These are phyloP conservation scores for Tylopilus sp. DNA, from an alignment of 768 basidiomycete genomes.

Conservation along the genomic window DNA sequence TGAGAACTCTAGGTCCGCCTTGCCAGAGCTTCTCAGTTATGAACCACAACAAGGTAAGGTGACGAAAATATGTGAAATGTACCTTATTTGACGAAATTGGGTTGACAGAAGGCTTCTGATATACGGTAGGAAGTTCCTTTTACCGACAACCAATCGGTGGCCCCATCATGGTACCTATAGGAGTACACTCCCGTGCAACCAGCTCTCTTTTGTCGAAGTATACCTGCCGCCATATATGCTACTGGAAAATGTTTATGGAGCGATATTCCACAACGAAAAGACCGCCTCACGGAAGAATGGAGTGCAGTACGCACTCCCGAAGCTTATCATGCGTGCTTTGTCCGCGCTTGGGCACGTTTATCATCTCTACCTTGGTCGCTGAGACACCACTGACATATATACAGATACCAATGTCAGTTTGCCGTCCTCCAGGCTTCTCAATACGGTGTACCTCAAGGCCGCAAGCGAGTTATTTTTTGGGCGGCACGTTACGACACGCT, in stretches of 20 bases:
- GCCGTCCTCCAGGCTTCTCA: conserved; percentile 66
- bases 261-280: conserved; percentile 50
- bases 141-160: background rate
- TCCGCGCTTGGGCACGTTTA: conserved; percentile 59
- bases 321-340: conserved; percentile 59
- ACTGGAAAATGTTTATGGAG: conserved; percentile 69
- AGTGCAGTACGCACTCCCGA: conserved; percentile 57
- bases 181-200: conserved; percentile 61
- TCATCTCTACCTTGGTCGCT: background rate
- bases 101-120: conserved; percentile 52
- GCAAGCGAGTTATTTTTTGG: conserved; percentile 65
- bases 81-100: conserved; percentile 2
- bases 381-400: background rate
- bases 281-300: conserved; percentile 34
- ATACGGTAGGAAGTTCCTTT: conserved; percentile 40
- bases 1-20: conserved; percentile 53
- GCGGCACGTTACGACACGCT: conserved; percentile 55
- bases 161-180: conserved; percentile 29
- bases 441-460: conserved; percentile 70
- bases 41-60: conserved; percentile 56
- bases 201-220: conserved; percentile 67
- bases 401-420: conserved; percentile 59
- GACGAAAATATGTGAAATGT: background rate
- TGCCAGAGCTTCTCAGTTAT: conserved; percentile 70
- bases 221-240: conserved; percentile 63